Evolutionary conservation across 768 basidiomycete species (phyloP), one percentile per base, ranked within the genome.

Genomic region (Pleurotus cornucopiae): DNA sequence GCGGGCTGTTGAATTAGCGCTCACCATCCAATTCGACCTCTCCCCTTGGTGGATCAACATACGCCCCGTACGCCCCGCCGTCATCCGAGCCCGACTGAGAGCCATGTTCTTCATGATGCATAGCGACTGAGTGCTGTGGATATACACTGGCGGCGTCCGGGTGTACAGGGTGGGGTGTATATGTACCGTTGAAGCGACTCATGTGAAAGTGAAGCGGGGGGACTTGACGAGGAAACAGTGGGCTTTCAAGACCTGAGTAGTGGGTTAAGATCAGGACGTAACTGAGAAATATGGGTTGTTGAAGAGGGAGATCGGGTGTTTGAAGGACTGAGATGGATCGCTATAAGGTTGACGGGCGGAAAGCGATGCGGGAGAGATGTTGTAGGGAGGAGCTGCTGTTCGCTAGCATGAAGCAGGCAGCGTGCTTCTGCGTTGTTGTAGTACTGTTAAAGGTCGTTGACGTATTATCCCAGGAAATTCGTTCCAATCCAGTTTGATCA

Each of bases 51-150:
- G 62, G 37, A 45, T 76, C 69, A 49, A 56, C 39, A 66, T 76
- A 75, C 58, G 71, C 58, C 40, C 67, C 60, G 60, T 71, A 73
- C 56, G 62, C 69, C 44, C 34, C 55, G 30, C 80, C 82, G 61
- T 84, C 83, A 58, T 85, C 84, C 57, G 84, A 84, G 57, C 76
- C 79, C 5, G 82, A 78, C 63, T 76, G 72, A 7, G 83, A 85
- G 54, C 73, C 76, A 49, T 72, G 74, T 59, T 79, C 79, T 55
- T 79, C 77, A 58, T 67, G 63, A 44, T 44, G 41, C 41, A 44
- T 6, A 4, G 16, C 4, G 12, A 21, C 21, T 7, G 51, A 54
- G 38, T 57, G 59, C 34, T 61, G 39, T 58, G 64, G 65, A 58
- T 70, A 63, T 49, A 65, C 40, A 53, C 64, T 64, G 49, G 63